Evolutionary conservation across 2,329 filamentous ascomycete genomes (phyloP).

Genomic region (Penicillium sp.): DNA sequence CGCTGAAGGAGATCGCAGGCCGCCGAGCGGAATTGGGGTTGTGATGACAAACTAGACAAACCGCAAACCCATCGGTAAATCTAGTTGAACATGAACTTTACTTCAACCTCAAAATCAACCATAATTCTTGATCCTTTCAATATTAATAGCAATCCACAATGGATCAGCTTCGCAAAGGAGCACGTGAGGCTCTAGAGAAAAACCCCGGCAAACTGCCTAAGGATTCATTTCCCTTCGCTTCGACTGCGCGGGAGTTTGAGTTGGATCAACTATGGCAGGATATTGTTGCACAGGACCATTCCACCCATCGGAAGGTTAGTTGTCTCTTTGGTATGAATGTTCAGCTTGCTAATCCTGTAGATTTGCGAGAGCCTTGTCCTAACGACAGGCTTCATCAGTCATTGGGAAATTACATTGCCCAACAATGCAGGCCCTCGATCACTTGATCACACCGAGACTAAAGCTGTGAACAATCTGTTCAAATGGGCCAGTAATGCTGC

Average conservation of each 20-base stretch:
- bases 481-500: slow-evolving; percentile 34
- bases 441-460: slow-evolving; percentile 24
- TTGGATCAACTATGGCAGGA: slow-evolving; percentile 34
- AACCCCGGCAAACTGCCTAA: slow-evolving; percentile 13
- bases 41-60: slow-evolving; percentile 11
- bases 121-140: not conserved
- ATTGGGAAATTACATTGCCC: slow-evolving; percentile 15
- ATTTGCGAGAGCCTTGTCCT: slow-evolving; percentile 35
- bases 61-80: slow-evolving; percentile 3
- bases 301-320: slow-evolving; percentile 27
- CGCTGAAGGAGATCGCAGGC: slow-evolving; percentile 60
- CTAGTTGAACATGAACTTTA: slow-evolving; percentile 8
- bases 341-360: slow-evolving; percentile 19
- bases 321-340: too few relatives aligned
- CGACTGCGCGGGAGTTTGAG: slow-evolving; percentile 7
- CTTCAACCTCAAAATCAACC: not conserved
- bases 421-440: slow-evolving; percentile 13
- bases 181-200: slow-evolving; percentile 24
- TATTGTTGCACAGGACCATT: slow-evolving; percentile 25
- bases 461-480: slow-evolving; percentile 30
- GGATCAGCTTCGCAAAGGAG: slow-evolving; percentile 32
- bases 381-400: slow-evolving; percentile 25
- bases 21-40: slow-evolving; percentile 54
- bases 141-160: slow-evolving; percentile 8
- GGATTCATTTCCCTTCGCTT: slow-evolving; percentile 4